Percentiles rank a stretch among this genome's conserved stretches.
Evolutionary conservation across 495 filamentous ascomycete species (phyloP).

Genomic region (Neurospora sp.): DNA sequence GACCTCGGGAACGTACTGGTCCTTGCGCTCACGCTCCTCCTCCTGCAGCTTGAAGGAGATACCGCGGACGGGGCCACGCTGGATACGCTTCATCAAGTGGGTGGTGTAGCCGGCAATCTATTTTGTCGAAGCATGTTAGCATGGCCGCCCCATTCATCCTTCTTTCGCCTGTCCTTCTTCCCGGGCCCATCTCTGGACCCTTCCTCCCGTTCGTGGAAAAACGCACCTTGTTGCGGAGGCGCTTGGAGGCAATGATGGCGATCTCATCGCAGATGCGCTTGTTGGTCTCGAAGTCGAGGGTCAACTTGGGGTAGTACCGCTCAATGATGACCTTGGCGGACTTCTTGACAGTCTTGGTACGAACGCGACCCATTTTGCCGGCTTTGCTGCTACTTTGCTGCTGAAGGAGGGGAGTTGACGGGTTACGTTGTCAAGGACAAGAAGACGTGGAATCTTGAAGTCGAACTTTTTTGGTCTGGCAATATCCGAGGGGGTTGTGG

Average conservation of each 20-base stretch:
- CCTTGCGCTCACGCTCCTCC: conserved; percentile 99
- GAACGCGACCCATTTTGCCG: conserved; percentile 93
- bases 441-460: not conserved
- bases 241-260: conserved; percentile 96
- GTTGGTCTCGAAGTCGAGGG: conserved; percentile 99
- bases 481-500: not conserved
- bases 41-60: conserved; percentile 99
- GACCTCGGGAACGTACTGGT: conserved; percentile 98
- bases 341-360: conserved; percentile 99
- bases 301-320: conserved; percentile 96
- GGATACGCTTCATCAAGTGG: conserved; percentile 95
- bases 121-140: conserved; percentile 4
- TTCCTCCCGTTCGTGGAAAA: not conserved
- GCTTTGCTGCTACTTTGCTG: conserved; percentile 28
- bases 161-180: not conserved
- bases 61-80: conserved; percentile 96
- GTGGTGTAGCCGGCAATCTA: conserved; percentile 99
- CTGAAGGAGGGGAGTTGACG: conserved; percentile 5
- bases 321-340: conserved; percentile 99
- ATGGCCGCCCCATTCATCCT: not conserved
- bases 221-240: conserved; percentile 90
- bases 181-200: not conserved
- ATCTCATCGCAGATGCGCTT: conserved; percentile 99
- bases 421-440: conserved; percentile 1
- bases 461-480: not conserved